Evolutionary conservation across 106 monocot species (phyloP).

Genomic region (Gastrodia elata): DNA sequence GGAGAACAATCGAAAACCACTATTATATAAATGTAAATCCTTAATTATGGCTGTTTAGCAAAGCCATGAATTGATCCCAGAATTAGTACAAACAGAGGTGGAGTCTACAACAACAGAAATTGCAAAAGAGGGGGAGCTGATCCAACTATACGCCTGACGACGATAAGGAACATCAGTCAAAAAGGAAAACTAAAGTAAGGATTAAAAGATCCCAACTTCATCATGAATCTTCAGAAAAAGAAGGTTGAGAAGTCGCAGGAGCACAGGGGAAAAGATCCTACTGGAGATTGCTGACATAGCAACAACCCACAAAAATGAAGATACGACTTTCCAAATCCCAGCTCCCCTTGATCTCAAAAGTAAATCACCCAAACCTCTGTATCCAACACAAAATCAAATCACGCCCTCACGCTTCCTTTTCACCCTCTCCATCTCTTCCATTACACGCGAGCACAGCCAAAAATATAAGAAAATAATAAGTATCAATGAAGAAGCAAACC

Average conservation of each 20-base stretch:
- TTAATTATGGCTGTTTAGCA: background rate
- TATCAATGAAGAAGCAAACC: background rate
- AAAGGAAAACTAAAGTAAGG: background rate
- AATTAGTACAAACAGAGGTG: background rate
- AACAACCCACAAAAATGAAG: conserved; percentile 2
- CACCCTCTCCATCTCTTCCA: conserved; percentile 2
- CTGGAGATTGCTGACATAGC: conserved; percentile 27
- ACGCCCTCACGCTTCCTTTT: background rate
- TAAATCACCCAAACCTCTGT: conserved; percentile 1
- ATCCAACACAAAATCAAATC: background rate
- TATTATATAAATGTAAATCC: background rate
- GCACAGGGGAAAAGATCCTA: conserved; percentile 22
- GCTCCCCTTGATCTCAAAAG: conserved; percentile 61
- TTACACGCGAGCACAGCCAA: background rate
- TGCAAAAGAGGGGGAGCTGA: background rate
- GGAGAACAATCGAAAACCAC: background rate
- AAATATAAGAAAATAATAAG: background rate
- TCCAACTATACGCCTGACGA: background rate
- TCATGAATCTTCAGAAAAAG: conserved; percentile 4
- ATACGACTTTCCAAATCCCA: conserved; percentile 8
- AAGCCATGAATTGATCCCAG: background rate
- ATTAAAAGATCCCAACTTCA: conserved; percentile 6
- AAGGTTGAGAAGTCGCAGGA: background rate
- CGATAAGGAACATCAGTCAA: background rate
- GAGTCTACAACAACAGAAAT: background rate